phyloP scores from a whole-genome alignment of 1,284 basidiomycete species.

The Sparassis latifolia region DNA sequence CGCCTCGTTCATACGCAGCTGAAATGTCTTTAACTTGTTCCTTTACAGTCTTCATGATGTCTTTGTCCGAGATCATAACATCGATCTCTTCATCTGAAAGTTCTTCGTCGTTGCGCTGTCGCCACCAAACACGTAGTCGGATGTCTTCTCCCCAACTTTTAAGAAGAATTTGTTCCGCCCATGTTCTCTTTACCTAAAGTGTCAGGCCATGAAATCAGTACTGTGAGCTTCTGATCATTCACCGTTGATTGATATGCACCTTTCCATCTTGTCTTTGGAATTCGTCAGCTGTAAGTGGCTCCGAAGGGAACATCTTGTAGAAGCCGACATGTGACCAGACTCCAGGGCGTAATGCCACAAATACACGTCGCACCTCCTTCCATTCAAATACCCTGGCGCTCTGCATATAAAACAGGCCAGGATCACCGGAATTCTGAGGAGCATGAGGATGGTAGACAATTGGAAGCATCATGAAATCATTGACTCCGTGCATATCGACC shows the following conservation, averaged over 20 bases:
- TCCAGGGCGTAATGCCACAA: background rate
- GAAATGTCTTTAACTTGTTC: constrained; percentile 1
- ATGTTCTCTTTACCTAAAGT: constrained; percentile 2
- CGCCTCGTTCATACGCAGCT: constrained; percentile 2
- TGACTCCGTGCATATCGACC: background rate
- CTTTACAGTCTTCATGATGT: background rate
- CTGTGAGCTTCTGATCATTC: background rate
- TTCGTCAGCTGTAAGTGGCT: background rate
- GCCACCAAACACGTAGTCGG: background rate
- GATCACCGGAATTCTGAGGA: constrained; percentile 2
- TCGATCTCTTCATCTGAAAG: background rate
- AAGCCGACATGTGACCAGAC: background rate
- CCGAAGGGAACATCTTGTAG: constrained; percentile 2
- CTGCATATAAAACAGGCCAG: constrained; percentile 1
- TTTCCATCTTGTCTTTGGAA: background rate
- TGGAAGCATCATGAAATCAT: constrained; percentile 4
- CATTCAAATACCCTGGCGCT: background rate
- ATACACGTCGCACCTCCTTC: background rate
- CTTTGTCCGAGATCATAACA: background rate
- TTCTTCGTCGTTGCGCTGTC: background rate
- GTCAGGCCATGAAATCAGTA: background rate
- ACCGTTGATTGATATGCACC: background rate
- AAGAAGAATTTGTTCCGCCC: background rate
- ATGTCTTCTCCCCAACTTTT: background rate
- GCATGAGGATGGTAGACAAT: constrained; percentile 4